Conservation (phyloP, 1,284 basidiomycete species). For the Cryptococcus sp. region DNA sequence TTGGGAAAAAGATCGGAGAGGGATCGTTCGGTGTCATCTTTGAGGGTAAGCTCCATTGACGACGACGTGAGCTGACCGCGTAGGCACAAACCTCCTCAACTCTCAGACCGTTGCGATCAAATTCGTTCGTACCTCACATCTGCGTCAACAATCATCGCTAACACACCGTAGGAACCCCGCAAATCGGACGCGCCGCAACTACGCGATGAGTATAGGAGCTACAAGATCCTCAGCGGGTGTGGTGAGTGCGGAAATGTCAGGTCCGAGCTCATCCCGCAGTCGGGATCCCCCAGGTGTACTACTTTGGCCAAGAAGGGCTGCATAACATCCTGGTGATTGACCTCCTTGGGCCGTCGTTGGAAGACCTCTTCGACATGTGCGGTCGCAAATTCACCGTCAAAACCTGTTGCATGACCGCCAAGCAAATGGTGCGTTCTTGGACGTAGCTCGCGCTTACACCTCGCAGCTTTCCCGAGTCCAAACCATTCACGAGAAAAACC, state of each 20-base stretch:
- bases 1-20: constrained; percentile 65
- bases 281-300: constrained; percentile 93
- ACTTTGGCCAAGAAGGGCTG: constrained; percentile 95
- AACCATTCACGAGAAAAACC: constrained; percentile 94
- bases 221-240: constrained; percentile 90
- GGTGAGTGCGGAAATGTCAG: constrained; percentile 61
- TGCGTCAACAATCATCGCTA: background rate
- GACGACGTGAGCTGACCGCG: background rate
- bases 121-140: constrained; percentile 68
- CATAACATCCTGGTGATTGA: constrained; percentile 98
- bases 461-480: constrained; percentile 80
- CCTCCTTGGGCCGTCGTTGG: constrained; percentile 85
- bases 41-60: constrained; percentile 64
- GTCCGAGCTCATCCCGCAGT: constrained; percentile 54
- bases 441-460: background rate
- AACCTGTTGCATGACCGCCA: constrained; percentile 94
- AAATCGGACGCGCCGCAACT: constrained; percentile 96
- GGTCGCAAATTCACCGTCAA: constrained; percentile 91
- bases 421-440: constrained; percentile 76
- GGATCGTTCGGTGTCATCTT: constrained; percentile 97
- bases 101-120: constrained; percentile 96
- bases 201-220: constrained; percentile 93
- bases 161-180: constrained; percentile 71
- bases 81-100: constrained; percentile 92
- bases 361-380: constrained; percentile 96